Percentiles rank a stretch among this genome's conserved stretches.
Conservation (phyloP, 352 stramenopile species). For the Pythium guiyangense region DNA sequence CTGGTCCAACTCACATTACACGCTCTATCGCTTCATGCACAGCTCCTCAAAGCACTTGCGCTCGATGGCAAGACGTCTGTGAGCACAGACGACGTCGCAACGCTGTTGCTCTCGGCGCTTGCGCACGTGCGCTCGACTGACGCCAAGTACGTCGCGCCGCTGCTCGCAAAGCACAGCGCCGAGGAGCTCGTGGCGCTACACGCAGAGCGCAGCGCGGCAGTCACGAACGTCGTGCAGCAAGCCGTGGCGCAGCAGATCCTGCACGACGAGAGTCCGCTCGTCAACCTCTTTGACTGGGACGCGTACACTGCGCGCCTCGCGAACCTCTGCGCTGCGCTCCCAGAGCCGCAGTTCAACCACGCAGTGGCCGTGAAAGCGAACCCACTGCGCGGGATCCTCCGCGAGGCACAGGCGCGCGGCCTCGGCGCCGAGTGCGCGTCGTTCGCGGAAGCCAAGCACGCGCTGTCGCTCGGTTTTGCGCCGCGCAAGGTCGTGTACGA, state of each 20-base stretch:
- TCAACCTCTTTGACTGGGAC: slow-evolving; percentile 66
- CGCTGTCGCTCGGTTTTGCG: slow-evolving; percentile 64
- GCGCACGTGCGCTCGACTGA: slow-evolving; percentile 4
- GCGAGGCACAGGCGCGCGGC: slow-evolving; percentile 35
- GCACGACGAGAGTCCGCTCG: slow-evolving; percentile 46
- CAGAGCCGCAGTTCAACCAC: slow-evolving; percentile 66
- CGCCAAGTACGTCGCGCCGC: slow-evolving; percentile 45
- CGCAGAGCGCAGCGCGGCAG: slow-evolving; percentile 20
- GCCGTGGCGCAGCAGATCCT: slow-evolving; percentile 47
- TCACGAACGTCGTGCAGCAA: slow-evolving; percentile 43
- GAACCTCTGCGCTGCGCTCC: slow-evolving; percentile 50
- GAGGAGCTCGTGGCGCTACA: slow-evolving; percentile 25
- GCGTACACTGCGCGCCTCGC: slow-evolving; percentile 50
- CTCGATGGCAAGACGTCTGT: slow-evolving; percentile 15
- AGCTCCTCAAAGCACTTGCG: slow-evolving; percentile 27
- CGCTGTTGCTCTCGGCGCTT: slow-evolving; percentile 26
- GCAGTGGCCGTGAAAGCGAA: slow-evolving; percentile 83
- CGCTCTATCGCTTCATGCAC: background rate
- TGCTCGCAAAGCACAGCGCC: slow-evolving; percentile 32
- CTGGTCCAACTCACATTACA: background rate
- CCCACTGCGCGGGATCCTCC: slow-evolving; percentile 57
- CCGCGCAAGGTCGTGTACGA: slow-evolving; percentile 88
- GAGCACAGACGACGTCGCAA: slow-evolving; percentile 15
- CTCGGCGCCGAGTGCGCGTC: slow-evolving; percentile 83
- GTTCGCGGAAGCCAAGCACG: slow-evolving; percentile 77